These are phyloP conservation scores for Xylariaceae sp. DNA, from an alignment of 2,329 filamentous ascomycete species.

Conservation along the genomic window DNA sequence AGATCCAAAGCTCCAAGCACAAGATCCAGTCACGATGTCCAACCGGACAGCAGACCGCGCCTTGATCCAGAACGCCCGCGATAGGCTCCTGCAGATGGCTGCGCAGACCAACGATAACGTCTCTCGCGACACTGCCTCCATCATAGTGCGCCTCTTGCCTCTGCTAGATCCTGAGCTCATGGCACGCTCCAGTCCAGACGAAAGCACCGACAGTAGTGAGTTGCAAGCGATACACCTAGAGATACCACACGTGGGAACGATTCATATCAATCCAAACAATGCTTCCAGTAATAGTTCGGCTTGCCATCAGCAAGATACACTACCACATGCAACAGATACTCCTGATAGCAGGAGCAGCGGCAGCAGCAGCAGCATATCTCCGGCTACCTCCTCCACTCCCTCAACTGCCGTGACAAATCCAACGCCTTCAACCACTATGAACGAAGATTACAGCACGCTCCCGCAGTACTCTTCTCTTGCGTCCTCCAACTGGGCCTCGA, in stretches of 20 bases:
- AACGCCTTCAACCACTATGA: neutral
- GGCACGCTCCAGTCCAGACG: conserved; percentile 11
- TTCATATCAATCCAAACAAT: conserved; percentile 36
- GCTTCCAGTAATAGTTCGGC: neutral
- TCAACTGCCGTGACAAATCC: neutral
- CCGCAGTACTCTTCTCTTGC: neutral
- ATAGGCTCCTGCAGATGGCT: conserved; percentile 38
- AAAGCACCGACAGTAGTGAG: conserved; percentile 11
- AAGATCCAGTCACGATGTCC: conserved; percentile 17
- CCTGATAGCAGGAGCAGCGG: neutral
- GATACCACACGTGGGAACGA: conserved; percentile 44
- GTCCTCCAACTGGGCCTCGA: conserved; percentile 7
- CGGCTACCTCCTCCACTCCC: neutral
- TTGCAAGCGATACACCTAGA: conserved; percentile 35
- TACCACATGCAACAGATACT: conserved; percentile 10
- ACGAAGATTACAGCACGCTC: conserved; percentile 2
- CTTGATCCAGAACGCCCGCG: conserved; percentile 35
- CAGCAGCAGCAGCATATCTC: neutral
- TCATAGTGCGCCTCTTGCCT: conserved; percentile 40
- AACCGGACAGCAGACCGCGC: conserved; percentile 34
- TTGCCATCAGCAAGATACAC: conserved; percentile 5
- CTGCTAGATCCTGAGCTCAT: conserved; percentile 29
- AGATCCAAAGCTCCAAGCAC: conserved; percentile 29
- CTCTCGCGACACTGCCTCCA: conserved; percentile 38
- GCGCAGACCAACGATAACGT: conserved; percentile 38